Evolutionary conservation across 2,329 filamentous ascomycete species (phyloP).

Genomic region (Diaporthe citri): DNA sequence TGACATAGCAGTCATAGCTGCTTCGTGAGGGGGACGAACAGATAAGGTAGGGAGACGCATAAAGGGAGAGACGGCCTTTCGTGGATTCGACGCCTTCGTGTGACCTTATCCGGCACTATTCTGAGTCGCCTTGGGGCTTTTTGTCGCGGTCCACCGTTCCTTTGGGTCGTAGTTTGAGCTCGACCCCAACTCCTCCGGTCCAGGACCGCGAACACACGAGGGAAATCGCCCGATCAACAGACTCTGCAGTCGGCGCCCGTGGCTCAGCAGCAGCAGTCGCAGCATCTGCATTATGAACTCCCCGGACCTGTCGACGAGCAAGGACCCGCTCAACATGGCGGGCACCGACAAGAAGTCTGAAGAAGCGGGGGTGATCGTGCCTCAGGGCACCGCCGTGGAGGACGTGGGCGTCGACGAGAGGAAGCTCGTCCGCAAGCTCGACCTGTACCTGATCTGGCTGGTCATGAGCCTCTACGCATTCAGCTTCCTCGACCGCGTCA

Average conservation of each 20-base stretch:
- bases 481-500: conserved; percentile 80
- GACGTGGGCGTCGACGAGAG: conserved; percentile 55
- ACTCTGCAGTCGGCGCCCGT: not conserved
- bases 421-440: conserved; percentile 74
- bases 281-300: conserved; percentile 16
- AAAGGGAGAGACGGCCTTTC: not conserved
- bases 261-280: not conserved
- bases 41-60: conserved; percentile 5
- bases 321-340: conserved; percentile 10
- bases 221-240: not conserved
- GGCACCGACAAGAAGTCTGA: conserved; percentile 2
- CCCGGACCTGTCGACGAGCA: not conserved
- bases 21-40: not conserved
- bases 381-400: not conserved
- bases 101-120: not conserved
- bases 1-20: not conserved
- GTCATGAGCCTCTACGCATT: conserved; percentile 80
- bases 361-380: conserved; percentile 14
- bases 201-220: not conserved
- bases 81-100: conserved; percentile 15
- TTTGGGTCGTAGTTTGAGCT: conserved; percentile 14
- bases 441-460: conserved; percentile 73
- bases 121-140: not conserved
- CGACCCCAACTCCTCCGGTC: not conserved
- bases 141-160: not conserved